phyloP scores from a whole-genome alignment of 1,284 basidiomycete species.

The Pseudozyma hubeiensis region DNA sequence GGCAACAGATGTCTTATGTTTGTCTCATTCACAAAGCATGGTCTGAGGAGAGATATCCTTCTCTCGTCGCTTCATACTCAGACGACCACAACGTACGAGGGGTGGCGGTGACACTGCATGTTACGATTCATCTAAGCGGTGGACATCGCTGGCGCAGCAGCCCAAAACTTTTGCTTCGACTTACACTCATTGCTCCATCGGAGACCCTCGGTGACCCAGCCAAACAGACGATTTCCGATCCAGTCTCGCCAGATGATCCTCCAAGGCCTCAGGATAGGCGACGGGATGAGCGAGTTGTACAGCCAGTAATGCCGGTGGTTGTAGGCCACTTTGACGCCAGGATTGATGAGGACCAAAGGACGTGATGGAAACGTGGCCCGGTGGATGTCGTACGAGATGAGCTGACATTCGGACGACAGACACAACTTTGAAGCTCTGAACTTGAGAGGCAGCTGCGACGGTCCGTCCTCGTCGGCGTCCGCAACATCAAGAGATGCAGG shows the following conservation, averaged over 20 bases:
- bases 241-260: constrained; percentile 56
- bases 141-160: neutral
- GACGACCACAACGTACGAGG: too few relatives aligned
- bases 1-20: too few relatives aligned
- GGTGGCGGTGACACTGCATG: too few relatives aligned
- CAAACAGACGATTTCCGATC: constrained; percentile 44
- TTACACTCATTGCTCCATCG: constrained; percentile 34
- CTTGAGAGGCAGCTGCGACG: constrained; percentile 66
- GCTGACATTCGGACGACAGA: constrained; percentile 74
- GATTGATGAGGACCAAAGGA: constrained; percentile 72
- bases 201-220: constrained; percentile 44
- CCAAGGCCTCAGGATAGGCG: constrained; percentile 49
- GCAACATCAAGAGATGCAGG: neutral
- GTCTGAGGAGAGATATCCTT: too few relatives aligned
- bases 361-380: constrained; percentile 70
- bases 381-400: constrained; percentile 74
- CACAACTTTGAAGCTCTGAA: constrained; percentile 73
- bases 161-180: constrained; percentile 21
- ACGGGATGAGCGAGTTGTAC: constrained; percentile 43
- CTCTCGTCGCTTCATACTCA: too few relatives aligned
- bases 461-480: constrained; percentile 61
- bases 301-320: constrained; percentile 44
- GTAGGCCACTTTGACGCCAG: constrained; percentile 61
- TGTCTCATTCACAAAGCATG: too few relatives aligned
- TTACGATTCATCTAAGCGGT: neutral